Base-by-base conservation (phyloP, 2,329 filamentous ascomycete genomes). In the Exophiala calicioides region DNA sequence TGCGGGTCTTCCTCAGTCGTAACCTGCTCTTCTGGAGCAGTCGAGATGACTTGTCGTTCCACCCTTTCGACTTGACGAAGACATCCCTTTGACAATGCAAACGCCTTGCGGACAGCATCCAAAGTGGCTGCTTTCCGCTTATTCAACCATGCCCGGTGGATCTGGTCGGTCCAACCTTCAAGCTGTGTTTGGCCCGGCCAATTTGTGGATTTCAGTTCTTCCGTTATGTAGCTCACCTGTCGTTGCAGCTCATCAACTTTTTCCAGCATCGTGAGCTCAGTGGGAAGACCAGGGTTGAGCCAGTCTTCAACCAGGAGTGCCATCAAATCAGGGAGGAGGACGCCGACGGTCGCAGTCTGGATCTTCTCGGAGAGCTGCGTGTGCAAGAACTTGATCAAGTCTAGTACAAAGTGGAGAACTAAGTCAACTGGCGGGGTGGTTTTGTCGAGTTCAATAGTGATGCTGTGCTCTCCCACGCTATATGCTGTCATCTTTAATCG, bases 81-180 rank as follows among this genome's bases (percentile, higher is more conserved):
- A 19, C 75, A 68, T 6, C 84, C 83, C 29, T 91, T 77, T 6
- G 85, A 87, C 40, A 72, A 71, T 3, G 82, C 76, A 2, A 96
- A 75, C 34, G 85, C 79, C 15, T 70, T 78, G 18, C 93, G 81
- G 9, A 94, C 82, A 24, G 79, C 77, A 52, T 90, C 85, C 18
- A 98, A 76, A 0, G 88, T 84, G 24, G 78, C 82, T 60, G 95
- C 90, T 60, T 87, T 82, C 56, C 90, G 85, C 63, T 89, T 91
- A 2, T 80, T 80, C 10, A 97, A 77, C 93, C 93, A 98, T 19
- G 89, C 83, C 47, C 82, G 81, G 0, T 90, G 87, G 1, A 88
- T 86, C 52, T 85, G 83, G 30, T 84, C 80, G 0, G 88, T 83
- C 91, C 93, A 98, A 18, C 88, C 81, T 33, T 80, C 75, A 27